A percentile compares a stretch with the other conserved stretches of the same genome.
Evolutionary conservation across 306 rosid genomes (phyloP).

Genomic region (Hylodesmum podocarpum): DNA sequence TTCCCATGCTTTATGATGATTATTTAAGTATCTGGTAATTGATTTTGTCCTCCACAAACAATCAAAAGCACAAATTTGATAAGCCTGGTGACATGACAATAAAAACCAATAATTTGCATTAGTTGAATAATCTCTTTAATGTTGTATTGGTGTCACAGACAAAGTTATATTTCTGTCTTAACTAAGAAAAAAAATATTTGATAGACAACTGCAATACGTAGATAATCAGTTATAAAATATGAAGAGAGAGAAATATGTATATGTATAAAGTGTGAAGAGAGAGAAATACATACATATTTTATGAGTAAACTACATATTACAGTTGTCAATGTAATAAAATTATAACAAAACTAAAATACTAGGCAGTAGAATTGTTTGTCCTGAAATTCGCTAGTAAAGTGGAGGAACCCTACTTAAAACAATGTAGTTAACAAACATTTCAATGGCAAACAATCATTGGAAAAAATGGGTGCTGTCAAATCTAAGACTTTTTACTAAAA

Average conservation of each 20-base stretch:
- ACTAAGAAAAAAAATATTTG: too few species aligned
- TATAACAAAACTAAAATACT: neutral
- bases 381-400: neutral
- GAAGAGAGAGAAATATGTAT: too few species aligned
- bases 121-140: conserved; percentile 24
- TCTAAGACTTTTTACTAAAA: neutral
- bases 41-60: conserved; percentile 56
- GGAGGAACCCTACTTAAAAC: neutral
- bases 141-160: neutral
- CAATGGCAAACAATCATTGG: neutral
- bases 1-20: conserved; percentile 67
- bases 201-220: too few species aligned
- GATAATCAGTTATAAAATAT: too few species aligned
- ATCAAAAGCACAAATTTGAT: conserved; percentile 43
- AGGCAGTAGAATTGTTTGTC: neutral
- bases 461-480: conserved; percentile 16
- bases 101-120: conserved; percentile 22
- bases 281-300: too few species aligned
- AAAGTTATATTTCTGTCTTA: neutral
- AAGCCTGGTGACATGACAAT: conserved; percentile 45
- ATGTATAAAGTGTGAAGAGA: too few species aligned
- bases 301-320: too few species aligned
- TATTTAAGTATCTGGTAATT: conserved; percentile 38
- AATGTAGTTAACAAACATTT: neutral
- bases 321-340: too few species aligned